Conservation (phyloP, 2,329 filamentous ascomycete species). For the Aspergillus aculeatus region DNA sequence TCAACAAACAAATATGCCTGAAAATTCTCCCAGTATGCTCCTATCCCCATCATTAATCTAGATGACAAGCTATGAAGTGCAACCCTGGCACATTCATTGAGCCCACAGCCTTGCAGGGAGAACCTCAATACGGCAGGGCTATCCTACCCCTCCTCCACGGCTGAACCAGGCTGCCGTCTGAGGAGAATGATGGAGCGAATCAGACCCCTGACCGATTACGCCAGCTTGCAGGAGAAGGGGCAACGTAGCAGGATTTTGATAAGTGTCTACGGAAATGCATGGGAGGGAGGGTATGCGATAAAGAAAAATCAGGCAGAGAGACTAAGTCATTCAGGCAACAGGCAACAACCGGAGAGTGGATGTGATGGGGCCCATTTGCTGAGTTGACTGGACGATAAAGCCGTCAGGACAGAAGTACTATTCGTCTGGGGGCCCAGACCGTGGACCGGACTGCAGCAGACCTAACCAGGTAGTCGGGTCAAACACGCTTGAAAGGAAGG, state of each 20-base stretch:
- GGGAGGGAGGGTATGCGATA: not conserved
- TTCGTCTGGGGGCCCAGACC: not conserved
- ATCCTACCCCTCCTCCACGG: too few relatives aligned
- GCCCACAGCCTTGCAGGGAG: too few relatives aligned
- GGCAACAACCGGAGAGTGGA: not conserved
- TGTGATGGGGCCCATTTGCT: too few relatives aligned
- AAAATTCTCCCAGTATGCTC: too few relatives aligned
- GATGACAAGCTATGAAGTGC: too few relatives aligned
- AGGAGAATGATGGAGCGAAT: not conserved
- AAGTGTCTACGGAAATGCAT: not conserved
- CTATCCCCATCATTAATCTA: too few relatives aligned
- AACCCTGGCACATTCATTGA: too few relatives aligned
- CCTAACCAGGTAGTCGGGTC: not conserved
- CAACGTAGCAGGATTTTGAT: not conserved
- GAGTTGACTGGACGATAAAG: not conserved
- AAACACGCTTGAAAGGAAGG: not conserved
- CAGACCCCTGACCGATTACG: not conserved
- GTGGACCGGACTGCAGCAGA: not conserved
- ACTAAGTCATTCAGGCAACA: not conserved
- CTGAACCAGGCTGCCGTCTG: too few relatives aligned
- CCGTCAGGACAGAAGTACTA: not conserved
- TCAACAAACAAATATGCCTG: too few relatives aligned
- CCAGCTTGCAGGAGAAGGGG: not conserved
- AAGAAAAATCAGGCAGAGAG: not conserved
- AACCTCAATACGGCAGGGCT: too few relatives aligned